A percentile compares a stretch with the other conserved stretches of the same genome.
Conservation (phyloP, 768 basidiomycete genomes). For the Tricholoma sp. region DNA sequence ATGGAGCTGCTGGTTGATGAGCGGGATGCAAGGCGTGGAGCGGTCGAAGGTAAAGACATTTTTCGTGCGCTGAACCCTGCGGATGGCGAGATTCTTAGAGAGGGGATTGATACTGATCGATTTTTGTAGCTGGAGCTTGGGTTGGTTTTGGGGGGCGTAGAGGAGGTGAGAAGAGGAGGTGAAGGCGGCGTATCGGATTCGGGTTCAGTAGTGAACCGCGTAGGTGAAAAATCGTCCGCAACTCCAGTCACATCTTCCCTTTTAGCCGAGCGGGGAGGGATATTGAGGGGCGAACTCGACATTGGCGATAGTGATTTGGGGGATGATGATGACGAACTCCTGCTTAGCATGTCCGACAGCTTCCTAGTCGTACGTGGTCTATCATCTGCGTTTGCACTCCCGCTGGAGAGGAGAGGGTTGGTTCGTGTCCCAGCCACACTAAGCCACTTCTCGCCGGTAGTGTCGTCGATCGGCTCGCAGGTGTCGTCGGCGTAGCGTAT, state of each 20-base stretch:
- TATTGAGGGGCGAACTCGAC: background rate
- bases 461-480: constrained; percentile 48
- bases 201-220: background rate
- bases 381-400: background rate
- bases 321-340: background rate
- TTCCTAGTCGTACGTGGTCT: background rate
- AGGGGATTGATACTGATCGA: background rate
- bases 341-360: background rate
- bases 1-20: constrained; percentile 4
- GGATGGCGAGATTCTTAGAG: background rate
- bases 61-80: background rate
- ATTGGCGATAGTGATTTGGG: too few species aligned
- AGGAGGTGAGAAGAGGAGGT: background rate
- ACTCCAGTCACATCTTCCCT: background rate
- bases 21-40: background rate
- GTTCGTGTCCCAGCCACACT: constrained; percentile 22
- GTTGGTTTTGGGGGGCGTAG: background rate
- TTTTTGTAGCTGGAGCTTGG: background rate
- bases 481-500: constrained; percentile 66
- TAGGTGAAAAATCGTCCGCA: background rate
- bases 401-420: constrained; percentile 1
- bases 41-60: background rate
- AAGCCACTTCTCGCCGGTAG: constrained; percentile 47
- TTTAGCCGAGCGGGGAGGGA: background rate
- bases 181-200: background rate